Conservation (phyloP, 495 filamentous ascomycete genomes). For the Hyphodiscus hymeniophilus region DNA sequence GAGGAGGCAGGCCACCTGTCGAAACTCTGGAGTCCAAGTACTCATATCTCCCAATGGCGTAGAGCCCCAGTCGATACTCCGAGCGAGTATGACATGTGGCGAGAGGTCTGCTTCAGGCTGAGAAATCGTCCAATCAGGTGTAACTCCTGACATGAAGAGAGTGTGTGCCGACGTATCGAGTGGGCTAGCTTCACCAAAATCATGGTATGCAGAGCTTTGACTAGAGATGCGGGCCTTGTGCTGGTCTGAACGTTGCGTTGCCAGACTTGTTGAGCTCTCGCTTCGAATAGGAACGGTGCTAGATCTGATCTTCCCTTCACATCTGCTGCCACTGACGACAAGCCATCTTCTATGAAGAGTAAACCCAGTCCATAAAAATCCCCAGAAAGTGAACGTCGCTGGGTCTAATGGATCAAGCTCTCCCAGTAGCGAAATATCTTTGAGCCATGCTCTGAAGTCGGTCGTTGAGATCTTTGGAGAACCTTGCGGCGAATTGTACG, state of each 20-base stretch:
- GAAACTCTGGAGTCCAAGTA: conserved; percentile 14
- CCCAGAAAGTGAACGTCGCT: conserved; percentile 23
- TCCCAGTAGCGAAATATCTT: neutral
- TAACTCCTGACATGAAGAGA: no score
- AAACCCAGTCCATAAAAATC: conserved; percentile 31
- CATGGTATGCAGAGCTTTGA: no score
- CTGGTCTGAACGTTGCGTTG: no score
- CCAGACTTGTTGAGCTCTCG: no score
- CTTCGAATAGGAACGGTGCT: neutral
- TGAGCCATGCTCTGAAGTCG: conserved; percentile 12
- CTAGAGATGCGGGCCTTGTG: no score
- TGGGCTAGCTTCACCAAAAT: no score
- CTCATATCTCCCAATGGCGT: conserved; percentile 19
- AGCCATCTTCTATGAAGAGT: conserved; percentile 28
- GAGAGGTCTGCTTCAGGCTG: conserved; percentile 15
- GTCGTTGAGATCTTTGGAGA: no score
- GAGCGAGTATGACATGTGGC: conserved; percentile 9
- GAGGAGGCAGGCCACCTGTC: conserved; percentile 14
- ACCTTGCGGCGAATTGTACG: neutral
- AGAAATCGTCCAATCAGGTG: conserved; percentile 16
- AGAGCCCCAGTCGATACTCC: conserved; percentile 15
- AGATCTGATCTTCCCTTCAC: neutral
- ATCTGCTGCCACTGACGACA: conserved; percentile 30
- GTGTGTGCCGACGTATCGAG: no score
- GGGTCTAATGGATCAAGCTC: neutral